A percentile compares a stretch with the other conserved stretches of the same genome.
These are phyloP conservation scores for Sporisorium iseilematis-ciliati DNA, from an alignment of 1,284 basidiomycete species.

Conservation along the genomic window DNA sequence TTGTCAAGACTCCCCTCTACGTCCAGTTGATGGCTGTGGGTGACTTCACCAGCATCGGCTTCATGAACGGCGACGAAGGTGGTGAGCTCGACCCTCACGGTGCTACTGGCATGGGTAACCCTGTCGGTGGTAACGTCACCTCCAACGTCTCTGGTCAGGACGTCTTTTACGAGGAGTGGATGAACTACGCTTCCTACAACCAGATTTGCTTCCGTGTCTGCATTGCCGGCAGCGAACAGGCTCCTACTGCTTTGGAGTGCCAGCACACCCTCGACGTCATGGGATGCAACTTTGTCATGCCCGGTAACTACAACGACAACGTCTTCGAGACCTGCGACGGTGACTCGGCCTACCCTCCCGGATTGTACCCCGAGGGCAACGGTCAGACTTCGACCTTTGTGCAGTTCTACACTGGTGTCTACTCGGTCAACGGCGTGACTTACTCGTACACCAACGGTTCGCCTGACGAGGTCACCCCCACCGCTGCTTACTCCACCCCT, in stretches of 20 bases:
- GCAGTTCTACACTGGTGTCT: constrained; percentile 64
- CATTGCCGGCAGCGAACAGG: constrained; percentile 62
- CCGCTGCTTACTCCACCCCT: constrained; percentile 66
- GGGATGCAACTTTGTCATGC: constrained; percentile 71
- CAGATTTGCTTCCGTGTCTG: constrained; percentile 69
- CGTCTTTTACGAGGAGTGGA: constrained; percentile 74
- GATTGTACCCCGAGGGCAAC: constrained; percentile 59
- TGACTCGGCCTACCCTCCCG: constrained; percentile 69
- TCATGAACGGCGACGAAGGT: constrained; percentile 60
- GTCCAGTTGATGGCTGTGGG: constrained; percentile 72
- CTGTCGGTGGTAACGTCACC: constrained; percentile 74
- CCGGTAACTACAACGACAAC: constrained; percentile 64
- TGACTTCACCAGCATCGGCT: constrained; percentile 68
- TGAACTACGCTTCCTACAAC: constrained; percentile 67
- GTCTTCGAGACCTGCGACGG: constrained; percentile 68
- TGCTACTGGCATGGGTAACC: constrained; percentile 72
- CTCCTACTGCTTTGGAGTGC: constrained; percentile 61
- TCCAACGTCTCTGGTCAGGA: constrained; percentile 72
- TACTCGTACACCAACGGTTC: constrained; percentile 66
- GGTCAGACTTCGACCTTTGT: constrained; percentile 65
- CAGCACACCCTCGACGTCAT: constrained; percentile 68
- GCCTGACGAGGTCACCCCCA: constrained; percentile 58
- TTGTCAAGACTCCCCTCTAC: constrained; percentile 69
- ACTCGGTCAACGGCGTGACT: constrained; percentile 41
- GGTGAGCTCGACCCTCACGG: constrained; percentile 70